Evolutionary conservation across 2,329 filamentous ascomycete genomes (phyloP).

Genomic region (Chaetothyriales sp.): DNA sequence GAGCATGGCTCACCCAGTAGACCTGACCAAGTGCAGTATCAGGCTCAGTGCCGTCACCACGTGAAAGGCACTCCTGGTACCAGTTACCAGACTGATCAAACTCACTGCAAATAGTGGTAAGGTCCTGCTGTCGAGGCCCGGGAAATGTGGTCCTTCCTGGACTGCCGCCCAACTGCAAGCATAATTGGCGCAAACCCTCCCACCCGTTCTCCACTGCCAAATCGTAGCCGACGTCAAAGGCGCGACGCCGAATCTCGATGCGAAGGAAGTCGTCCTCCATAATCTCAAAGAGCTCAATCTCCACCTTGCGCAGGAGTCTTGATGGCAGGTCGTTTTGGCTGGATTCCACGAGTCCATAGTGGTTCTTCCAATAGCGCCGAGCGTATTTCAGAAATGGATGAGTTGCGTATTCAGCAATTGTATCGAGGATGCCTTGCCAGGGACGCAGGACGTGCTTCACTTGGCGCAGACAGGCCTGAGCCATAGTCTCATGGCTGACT

Average conservation of each 20-base stretch:
- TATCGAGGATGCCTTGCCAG: background rate
- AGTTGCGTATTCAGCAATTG: background rate
- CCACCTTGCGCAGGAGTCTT: background rate
- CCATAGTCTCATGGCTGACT: background rate
- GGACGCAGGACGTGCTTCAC: background rate
- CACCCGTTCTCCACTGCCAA: background rate
- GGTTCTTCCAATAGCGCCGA: background rate
- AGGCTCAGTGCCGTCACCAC: no score
- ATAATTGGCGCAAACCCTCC: background rate
- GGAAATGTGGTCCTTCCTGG: background rate
- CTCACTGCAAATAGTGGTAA: background rate
- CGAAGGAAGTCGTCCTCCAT: background rate
- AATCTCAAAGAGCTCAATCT: background rate
- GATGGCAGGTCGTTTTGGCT: background rate
- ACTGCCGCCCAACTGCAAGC: background rate
- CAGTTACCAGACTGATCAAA: background rate
- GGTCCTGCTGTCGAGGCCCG: background rate
- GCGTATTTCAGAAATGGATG: background rate
- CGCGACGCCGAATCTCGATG: background rate
- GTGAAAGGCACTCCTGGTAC: no score
- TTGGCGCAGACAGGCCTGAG: background rate
- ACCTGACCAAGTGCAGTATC: no score
- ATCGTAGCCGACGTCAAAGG: background rate
- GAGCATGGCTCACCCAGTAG: no score
- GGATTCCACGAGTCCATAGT: background rate